A percentile compares a stretch with the other conserved stretches of the same genome.
Conservation (phyloP, 2,329 filamentous ascomycete species). For the Pezizomycotina sp. region DNA sequence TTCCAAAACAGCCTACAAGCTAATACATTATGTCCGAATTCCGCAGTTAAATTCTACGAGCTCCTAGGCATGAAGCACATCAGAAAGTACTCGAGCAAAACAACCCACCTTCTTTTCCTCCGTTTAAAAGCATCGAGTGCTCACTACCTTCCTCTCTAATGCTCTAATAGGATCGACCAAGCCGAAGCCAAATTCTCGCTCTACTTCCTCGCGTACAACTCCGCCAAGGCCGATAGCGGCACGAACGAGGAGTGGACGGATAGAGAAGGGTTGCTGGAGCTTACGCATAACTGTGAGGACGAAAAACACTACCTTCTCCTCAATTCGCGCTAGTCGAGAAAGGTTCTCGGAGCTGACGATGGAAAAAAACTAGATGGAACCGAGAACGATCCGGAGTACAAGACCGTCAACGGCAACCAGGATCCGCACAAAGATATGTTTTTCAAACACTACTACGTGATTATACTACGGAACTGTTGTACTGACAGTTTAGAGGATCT, state of each 20-base stretch:
- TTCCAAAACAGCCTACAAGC: not conserved
- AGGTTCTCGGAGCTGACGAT: slow-evolving; percentile 41
- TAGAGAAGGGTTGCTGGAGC: slow-evolving; percentile 76
- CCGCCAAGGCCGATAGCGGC: slow-evolving; percentile 53
- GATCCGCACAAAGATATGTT: slow-evolving; percentile 45
- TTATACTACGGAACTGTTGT: not conserved
- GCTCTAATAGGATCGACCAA: slow-evolving; percentile 34
- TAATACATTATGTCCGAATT: slow-evolving; percentile 5
- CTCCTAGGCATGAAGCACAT: slow-evolving; percentile 75
- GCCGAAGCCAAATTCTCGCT: slow-evolving; percentile 85
- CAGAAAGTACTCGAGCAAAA: slow-evolving; percentile 43
- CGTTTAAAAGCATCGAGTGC: not conserved
- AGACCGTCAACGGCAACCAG: slow-evolving; percentile 73
- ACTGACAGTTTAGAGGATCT: slow-evolving; percentile 13
- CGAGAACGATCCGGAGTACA: slow-evolving; percentile 65
- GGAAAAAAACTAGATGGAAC: slow-evolving; percentile 42
- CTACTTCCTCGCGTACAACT: slow-evolving; percentile 87
- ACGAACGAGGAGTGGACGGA: slow-evolving; percentile 57
- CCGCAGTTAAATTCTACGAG: slow-evolving; percentile 73
- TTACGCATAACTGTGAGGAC: slow-evolving; percentile 45
- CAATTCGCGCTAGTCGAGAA: slow-evolving; percentile 33
- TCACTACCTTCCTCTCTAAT: not conserved
- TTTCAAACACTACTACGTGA: not conserved
- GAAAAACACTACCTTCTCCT: too few species aligned
- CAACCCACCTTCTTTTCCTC: not conserved